These are phyloP conservation scores for Cantharellus cinnabarinus DNA, from an alignment of 768 basidiomycete species.

Conservation along the genomic window DNA sequence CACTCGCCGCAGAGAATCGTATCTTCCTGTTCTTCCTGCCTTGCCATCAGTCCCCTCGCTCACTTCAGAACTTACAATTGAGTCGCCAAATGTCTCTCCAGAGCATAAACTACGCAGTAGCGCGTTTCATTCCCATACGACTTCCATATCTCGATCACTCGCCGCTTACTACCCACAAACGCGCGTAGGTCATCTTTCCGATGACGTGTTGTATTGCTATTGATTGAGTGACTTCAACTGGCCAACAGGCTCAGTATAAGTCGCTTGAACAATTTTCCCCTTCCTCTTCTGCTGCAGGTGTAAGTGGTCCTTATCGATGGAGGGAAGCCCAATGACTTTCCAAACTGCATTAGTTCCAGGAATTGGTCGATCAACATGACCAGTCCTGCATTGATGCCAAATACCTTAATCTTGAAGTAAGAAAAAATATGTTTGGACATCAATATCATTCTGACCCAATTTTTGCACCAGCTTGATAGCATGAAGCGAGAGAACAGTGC, in stretches of 20 bases:
- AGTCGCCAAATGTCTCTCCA: background rate
- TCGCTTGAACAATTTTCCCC: background rate
- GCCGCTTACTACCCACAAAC: background rate
- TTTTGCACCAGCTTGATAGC: background rate
- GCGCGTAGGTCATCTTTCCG: background rate
- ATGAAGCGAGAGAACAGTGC: background rate
- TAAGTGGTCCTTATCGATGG: background rate
- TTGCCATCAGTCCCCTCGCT: background rate
- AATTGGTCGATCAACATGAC: background rate
- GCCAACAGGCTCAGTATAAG: background rate
- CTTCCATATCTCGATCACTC: background rate
- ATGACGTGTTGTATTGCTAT: background rate
- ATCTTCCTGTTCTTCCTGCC: background rate
- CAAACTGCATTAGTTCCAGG: background rate
- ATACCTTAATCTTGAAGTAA: background rate
- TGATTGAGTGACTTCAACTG: background rate
- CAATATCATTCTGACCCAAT: background rate
- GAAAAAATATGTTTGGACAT: background rate
- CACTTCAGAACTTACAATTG: background rate
- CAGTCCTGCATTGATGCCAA: background rate
- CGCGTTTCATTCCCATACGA: background rate
- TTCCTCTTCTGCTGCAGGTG: no score
- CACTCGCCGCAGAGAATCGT: no score
- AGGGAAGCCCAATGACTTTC: background rate
- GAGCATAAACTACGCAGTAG: background rate